Evolutionary conservation across 345 rosid species (phyloP).

Genomic region (Pugionium cornutum): DNA sequence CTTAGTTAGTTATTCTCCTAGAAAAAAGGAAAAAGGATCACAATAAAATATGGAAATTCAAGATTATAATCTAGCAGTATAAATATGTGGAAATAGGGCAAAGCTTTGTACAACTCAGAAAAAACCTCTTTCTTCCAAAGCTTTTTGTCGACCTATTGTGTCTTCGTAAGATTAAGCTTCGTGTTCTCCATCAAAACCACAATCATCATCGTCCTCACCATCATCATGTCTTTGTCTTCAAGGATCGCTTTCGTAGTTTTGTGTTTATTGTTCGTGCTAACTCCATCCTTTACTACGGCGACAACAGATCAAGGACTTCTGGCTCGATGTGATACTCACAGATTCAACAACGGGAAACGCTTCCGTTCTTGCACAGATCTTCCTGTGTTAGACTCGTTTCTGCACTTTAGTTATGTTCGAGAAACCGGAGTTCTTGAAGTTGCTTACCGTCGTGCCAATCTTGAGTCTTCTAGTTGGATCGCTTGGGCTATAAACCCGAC

Average conservation of each 20-base stretch:
- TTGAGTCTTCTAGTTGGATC: constrained; percentile 50
- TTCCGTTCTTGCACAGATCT: constrained; percentile 51
- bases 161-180: constrained; percentile 3
- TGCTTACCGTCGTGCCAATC: constrained; percentile 55
- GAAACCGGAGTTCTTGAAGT: constrained; percentile 15
- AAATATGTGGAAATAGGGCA: too few species aligned
- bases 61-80: too few species aligned
- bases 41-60: too few species aligned
- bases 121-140: too few species aligned
- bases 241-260: background rate
- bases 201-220: background rate
- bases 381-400: constrained; percentile 47
- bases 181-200: constrained; percentile 6
- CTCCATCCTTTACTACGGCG: constrained; percentile 1
- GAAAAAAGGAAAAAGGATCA: too few species aligned
- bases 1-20: too few species aligned
- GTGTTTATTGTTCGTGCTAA: background rate
- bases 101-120: too few species aligned
- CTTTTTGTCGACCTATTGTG: too few species aligned
- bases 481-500: constrained; percentile 66
- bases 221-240: background rate
- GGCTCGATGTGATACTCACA: constrained; percentile 36
- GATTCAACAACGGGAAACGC: constrained; percentile 38
- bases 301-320: constrained; percentile 18
- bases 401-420: constrained; percentile 57